phyloP scores from a whole-genome alignment of 768 basidiomycete genomes.

The Calocera viscosa region DNA sequence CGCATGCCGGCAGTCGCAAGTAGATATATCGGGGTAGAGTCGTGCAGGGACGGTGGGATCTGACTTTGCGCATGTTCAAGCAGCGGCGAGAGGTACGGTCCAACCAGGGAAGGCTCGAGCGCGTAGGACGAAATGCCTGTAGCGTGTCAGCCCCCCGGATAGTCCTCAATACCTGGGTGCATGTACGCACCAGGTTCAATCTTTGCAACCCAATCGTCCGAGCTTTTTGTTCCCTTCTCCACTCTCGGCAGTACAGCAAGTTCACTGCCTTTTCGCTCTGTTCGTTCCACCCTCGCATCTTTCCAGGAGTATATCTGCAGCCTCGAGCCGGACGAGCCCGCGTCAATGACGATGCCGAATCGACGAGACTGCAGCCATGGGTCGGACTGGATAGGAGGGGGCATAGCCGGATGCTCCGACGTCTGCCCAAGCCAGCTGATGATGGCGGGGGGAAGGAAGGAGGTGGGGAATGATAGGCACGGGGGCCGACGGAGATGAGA shows the following conservation, averaged over 20 bases:
- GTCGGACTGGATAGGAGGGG: conserved; percentile 57
- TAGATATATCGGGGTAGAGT: conserved; percentile 80
- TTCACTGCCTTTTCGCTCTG: conserved; percentile 39
- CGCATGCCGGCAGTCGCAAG: conserved; percentile 98
- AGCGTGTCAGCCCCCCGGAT: neutral
- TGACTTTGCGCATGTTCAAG: conserved; percentile 68
- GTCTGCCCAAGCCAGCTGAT: neutral
- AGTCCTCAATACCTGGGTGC: neutral
- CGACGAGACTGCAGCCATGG: conserved; percentile 67
- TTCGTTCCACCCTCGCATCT: conserved; percentile 53
- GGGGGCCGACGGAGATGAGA: neutral
- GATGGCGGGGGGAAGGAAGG: neutral
- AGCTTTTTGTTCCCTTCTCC: conserved; percentile 74
- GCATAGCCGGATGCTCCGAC: conserved; percentile 36
- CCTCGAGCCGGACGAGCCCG: conserved; percentile 92
- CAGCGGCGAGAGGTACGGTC: conserved; percentile 65
- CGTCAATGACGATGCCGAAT: conserved; percentile 94
- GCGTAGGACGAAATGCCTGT: conserved; percentile 79
- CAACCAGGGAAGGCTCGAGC: conserved; percentile 54
- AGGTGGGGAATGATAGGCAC: neutral
- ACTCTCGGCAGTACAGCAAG: conserved; percentile 61
- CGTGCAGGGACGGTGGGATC: conserved; percentile 75
- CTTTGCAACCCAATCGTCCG: conserved; percentile 79
- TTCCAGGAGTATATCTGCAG: conserved; percentile 96
- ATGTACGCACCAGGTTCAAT: conserved; percentile 74